Conservation (phyloP, 176 grass and related monocot species). For the Elaeis guineensis region DNA sequence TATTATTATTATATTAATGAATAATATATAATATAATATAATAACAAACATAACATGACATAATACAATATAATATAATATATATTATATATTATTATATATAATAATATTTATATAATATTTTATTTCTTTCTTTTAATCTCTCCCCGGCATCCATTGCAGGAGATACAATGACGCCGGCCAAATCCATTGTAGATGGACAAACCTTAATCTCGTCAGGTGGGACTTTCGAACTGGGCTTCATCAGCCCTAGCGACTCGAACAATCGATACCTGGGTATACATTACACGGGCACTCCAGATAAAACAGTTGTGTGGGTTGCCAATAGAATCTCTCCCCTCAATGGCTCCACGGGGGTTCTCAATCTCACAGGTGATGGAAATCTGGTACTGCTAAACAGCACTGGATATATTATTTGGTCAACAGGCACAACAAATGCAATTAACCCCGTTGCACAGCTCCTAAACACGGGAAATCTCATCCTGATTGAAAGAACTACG, state of each 20-base stretch:
- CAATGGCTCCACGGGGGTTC: background rate
- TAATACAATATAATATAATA: too few species aligned
- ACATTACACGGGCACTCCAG: background rate
- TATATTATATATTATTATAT: too few species aligned
- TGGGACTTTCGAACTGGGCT: slow-evolving; percentile 45
- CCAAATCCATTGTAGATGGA: slow-evolving; percentile 17
- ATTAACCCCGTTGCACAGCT: background rate
- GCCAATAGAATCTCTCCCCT: slow-evolving; percentile 42
- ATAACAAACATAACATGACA: too few species aligned
- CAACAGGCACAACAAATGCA: background rate
- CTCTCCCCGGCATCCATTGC: background rate
- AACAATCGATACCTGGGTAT: background rate
- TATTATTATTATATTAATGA: too few species aligned
- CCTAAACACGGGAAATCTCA: slow-evolving; percentile 26
- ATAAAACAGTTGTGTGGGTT: background rate
- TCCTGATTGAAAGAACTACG: slow-evolving; percentile 12
- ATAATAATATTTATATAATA: too few species aligned
- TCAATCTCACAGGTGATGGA: slow-evolving; percentile 1
- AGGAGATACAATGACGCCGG: slow-evolving; percentile 23
- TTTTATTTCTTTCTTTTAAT: too few species aligned
- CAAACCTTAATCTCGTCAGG: slow-evolving; percentile 45
- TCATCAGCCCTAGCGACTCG: slow-evolving; percentile 35
- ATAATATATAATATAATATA: too few species aligned
- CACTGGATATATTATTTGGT: background rate
- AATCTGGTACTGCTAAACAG: background rate